These are phyloP conservation scores for Persicaria maculosa DNA, from an alignment of 148 eudicot species.

Conservation along the genomic window DNA sequence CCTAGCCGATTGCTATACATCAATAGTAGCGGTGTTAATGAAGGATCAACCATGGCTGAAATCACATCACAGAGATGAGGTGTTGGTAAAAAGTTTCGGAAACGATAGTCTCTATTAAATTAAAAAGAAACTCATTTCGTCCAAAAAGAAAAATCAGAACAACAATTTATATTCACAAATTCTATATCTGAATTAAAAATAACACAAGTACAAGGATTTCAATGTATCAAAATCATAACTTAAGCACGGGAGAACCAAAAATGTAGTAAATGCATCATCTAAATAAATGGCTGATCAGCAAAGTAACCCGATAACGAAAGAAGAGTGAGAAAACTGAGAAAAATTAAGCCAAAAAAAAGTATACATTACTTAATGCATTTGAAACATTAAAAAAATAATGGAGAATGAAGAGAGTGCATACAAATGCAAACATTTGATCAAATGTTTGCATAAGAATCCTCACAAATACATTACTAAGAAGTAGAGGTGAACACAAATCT, in stretches of 20 bases:
- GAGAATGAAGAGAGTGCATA: background rate
- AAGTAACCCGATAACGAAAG: background rate
- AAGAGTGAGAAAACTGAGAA: background rate
- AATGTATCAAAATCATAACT: background rate
- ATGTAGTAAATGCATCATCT: background rate
- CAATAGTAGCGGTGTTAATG: background rate
- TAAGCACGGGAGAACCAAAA: background rate
- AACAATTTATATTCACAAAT: background rate
- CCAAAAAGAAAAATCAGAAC: background rate
- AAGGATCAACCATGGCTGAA: background rate
- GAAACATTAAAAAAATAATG: background rate
- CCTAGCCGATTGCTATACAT: too few species aligned
- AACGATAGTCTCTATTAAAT: background rate
- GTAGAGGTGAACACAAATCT: background rate
- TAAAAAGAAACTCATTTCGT: background rate
- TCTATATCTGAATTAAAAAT: background rate
- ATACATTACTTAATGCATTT: background rate
- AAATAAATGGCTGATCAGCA: background rate
- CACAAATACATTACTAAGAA: background rate
- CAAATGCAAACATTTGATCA: conserved; percentile 3
- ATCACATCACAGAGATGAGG: background rate
- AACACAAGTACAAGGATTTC: background rate
- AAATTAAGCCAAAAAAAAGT: background rate
- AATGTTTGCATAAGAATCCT: background rate
- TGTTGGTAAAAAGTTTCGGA: background rate